These are phyloP conservation scores for Xylariaceae sp. DNA, from an alignment of 2,329 filamentous ascomycete genomes.

Conservation along the genomic window DNA sequence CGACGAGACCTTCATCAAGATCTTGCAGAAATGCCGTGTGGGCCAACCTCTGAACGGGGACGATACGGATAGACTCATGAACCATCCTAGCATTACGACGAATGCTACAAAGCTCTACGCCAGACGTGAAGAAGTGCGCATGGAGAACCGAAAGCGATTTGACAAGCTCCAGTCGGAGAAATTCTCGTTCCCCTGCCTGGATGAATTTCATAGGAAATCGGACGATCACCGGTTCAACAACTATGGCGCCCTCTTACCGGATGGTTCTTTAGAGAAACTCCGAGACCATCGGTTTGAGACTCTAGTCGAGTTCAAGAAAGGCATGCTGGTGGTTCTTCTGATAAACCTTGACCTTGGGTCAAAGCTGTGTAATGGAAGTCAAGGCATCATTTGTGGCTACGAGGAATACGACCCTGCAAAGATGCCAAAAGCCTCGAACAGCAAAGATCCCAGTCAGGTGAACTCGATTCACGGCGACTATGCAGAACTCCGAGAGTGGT, in stretches of 20 bases:
- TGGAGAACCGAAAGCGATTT: constrained; percentile 36
- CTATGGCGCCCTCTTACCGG: constrained; percentile 1
- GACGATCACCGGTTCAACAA: constrained; percentile 26
- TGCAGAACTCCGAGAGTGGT: constrained; percentile 34
- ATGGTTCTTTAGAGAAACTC: constrained; percentile 33
- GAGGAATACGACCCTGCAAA: constrained; percentile 31
- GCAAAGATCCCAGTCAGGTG: constrained; percentile 15
- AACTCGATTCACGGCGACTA: constrained; percentile 36
- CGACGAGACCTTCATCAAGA: constrained; percentile 51
- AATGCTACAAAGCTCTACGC: constrained; percentile 46
- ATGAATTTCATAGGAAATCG: constrained; percentile 40
- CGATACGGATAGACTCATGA: constrained; percentile 43
- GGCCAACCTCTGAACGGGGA: constrained; percentile 37
- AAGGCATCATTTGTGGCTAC: constrained; percentile 45
- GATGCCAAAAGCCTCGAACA: constrained; percentile 26
- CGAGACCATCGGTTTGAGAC: constrained; percentile 47
- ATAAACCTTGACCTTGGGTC: constrained; percentile 43
- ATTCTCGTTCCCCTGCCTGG: constrained; percentile 35
- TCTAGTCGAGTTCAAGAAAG: constrained; percentile 44
- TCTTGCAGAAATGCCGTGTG: constrained; percentile 54
- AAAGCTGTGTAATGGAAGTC: constrained; percentile 47
- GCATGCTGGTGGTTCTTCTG: constrained; percentile 52
- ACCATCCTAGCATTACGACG: constrained; percentile 40
- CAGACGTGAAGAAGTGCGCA: constrained; percentile 37
- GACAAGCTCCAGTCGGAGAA: constrained; percentile 30